phyloP scores from a whole-genome alignment of 2,329 filamentous ascomycete genomes.

The Corynespora cassiicola region DNA sequence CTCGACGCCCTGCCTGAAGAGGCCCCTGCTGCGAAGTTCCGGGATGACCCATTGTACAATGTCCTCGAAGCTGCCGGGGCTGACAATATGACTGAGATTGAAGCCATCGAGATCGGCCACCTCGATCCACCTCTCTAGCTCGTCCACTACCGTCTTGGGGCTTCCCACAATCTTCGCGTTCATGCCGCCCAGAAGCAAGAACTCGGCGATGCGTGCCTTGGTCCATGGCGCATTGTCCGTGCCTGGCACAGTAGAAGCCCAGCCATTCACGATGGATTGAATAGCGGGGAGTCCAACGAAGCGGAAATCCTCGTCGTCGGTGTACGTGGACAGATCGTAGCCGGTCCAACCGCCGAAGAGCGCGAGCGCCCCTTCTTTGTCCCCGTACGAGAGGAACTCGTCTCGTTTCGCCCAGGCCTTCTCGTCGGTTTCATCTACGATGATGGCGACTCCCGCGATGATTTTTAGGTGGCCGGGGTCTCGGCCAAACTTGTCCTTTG shows the following conservation, averaged over 20 bases:
- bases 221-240: constrained; percentile 67
- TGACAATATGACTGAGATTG: constrained; percentile 60
- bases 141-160: constrained; percentile 67
- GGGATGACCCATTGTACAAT: constrained; percentile 29
- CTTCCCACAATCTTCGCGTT: constrained; percentile 68
- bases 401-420: constrained; percentile 68
- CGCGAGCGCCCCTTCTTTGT: constrained; percentile 68
- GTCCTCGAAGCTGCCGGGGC: constrained; percentile 28
- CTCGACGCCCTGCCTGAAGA: constrained; percentile 36
- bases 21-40: constrained; percentile 25
- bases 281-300: constrained; percentile 8
- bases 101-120: constrained; percentile 76
- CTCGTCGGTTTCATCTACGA: constrained; percentile 68
- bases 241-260: constrained; percentile 19
- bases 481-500: constrained; percentile 59
- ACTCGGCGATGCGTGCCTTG: constrained; percentile 69
- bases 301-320: constrained; percentile 61
- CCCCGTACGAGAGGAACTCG: constrained; percentile 53
- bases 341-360: constrained; percentile 77
- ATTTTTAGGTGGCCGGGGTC: constrained; percentile 69
- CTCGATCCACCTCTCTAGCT: constrained; percentile 68
- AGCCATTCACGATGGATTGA: constrained; percentile 20
- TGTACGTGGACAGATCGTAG: constrained; percentile 64
- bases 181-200: constrained; percentile 70
- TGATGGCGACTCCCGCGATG: constrained; percentile 68